These are phyloP conservation scores for Hypoxylon subgilvum DNA, from an alignment of 495 filamentous ascomycete genomes.

Conservation along the genomic window DNA sequence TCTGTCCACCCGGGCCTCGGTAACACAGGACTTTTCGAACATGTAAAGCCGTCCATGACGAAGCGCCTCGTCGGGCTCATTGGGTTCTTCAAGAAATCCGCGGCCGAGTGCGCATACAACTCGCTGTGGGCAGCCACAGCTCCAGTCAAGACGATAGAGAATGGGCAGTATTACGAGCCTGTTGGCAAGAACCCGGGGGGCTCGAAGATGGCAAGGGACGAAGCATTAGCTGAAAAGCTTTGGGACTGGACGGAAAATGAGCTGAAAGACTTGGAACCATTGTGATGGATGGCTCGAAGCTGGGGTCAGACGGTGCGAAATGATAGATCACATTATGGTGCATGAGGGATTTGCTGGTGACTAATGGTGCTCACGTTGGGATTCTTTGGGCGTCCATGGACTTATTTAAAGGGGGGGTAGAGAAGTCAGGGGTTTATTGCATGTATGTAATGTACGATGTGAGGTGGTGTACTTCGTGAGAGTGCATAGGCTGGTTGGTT, in stretches of 20 bases:
- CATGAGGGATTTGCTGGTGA: too few species aligned
- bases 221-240: conserved; percentile 55
- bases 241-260: conserved; percentile 71
- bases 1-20: conserved; percentile 73
- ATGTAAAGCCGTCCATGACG: conserved; percentile 11
- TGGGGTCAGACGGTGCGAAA: too few species aligned
- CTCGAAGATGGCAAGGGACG: conserved; percentile 50
- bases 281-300: too few species aligned
- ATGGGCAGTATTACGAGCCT: conserved; percentile 46
- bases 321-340: too few species aligned
- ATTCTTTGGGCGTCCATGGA: too few species aligned
- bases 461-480: too few species aligned
- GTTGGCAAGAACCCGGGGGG: conserved; percentile 28
- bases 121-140: conserved; percentile 65
- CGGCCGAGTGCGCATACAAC: conserved; percentile 59
- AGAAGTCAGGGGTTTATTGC: too few species aligned
- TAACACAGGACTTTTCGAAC: conserved; percentile 57
- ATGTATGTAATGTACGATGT: too few species aligned
- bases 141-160: conserved; percentile 46
- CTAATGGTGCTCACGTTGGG: too few species aligned
- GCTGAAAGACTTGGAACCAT: conserved; percentile 37
- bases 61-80: conserved; percentile 14
- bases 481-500: too few species aligned
- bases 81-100: conserved; percentile 41
- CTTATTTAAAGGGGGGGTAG: too few species aligned